phyloP scores from a whole-genome alignment of 2,329 filamentous ascomycete genomes.

The Tolypocladium paradoxum region DNA sequence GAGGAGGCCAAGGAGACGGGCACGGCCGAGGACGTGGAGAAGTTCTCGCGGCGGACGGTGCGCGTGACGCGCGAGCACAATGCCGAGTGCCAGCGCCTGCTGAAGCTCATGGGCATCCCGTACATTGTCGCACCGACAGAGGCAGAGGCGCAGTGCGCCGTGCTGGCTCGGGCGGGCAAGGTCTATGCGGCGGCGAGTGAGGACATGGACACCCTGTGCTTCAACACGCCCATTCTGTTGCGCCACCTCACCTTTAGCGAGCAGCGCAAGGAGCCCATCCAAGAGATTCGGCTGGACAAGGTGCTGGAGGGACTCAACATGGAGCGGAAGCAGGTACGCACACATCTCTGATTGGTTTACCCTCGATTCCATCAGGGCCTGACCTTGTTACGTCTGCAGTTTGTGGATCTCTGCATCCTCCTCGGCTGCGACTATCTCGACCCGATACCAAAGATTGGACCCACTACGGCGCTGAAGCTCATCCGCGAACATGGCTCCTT shows the following conservation, averaged over 20 bases:
- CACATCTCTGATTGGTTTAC: slow-evolving; percentile 5
- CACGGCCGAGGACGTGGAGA: slow-evolving; percentile 94
- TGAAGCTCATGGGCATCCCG: slow-evolving; percentile 93
- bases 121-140: slow-evolving; percentile 94
- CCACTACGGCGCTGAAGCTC: slow-evolving; percentile 81
- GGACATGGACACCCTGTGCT: slow-evolving; percentile 98
- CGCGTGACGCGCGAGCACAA: slow-evolving; percentile 96
- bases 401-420: slow-evolving; percentile 94
- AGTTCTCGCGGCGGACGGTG: slow-evolving; percentile 88
- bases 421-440: slow-evolving; percentile 97
- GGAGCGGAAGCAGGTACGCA: slow-evolving; percentile 68
- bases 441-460: slow-evolving; percentile 88
- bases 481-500: slow-evolving; percentile 86
- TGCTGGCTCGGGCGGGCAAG: slow-evolving; percentile 79
- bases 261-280: slow-evolving; percentile 93
- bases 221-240: slow-evolving; percentile 81
- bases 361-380: not conserved
- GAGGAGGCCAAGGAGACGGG: slow-evolving; percentile 97
- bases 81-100: slow-evolving; percentile 77
- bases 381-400: slow-evolving; percentile 39
- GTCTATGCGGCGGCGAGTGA: slow-evolving; percentile 95
- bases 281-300: slow-evolving; percentile 82
- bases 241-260: slow-evolving; percentile 94
- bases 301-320: slow-evolving; percentile 80
- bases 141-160: slow-evolving; percentile 92